phyloP scores from a whole-genome alignment of 2,329 filamentous ascomycete genomes.

The Nakataea oryzae region DNA sequence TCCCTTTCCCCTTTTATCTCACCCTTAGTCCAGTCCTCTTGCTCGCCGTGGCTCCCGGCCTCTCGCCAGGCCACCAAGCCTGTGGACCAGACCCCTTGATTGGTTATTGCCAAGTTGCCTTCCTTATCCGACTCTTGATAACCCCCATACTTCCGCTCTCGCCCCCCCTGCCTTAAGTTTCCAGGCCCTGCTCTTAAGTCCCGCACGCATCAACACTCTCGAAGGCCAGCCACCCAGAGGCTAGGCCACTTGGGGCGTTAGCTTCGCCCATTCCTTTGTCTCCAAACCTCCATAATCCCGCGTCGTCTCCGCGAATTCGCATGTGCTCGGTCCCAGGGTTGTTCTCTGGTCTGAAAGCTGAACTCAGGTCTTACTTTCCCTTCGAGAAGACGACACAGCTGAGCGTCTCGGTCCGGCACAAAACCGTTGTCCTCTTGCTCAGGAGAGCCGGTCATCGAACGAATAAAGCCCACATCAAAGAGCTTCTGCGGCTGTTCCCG shows the following conservation, averaged over 20 bases:
- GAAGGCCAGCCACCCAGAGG: not conserved
- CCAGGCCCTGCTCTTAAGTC: not conserved
- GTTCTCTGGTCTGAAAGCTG: not conserved
- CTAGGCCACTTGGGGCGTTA: not conserved
- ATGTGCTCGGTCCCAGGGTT: not conserved
- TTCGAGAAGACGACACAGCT: not conserved
- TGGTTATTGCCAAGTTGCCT: not conserved
- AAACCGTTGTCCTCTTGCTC: not conserved
- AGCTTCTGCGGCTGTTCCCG: not conserved
- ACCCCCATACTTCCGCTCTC: not conserved
- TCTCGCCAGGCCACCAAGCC: not conserved
- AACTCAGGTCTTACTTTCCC: not conserved
- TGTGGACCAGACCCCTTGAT: not conserved
- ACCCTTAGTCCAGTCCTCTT: not conserved
- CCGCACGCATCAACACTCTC: not conserved
- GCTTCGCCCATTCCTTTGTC: not conserved
- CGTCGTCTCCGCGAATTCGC: not conserved
- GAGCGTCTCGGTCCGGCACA: not conserved
- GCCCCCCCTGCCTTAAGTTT: not conserved
- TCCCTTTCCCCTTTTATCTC: not conserved
- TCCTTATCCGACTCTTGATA: not conserved
- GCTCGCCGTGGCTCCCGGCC: not conserved
- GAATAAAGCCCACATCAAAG: not conserved
- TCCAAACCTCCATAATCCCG: not conserved
- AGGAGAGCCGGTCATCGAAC: not conserved